Evolutionary conservation across 1,139 yeast species (phyloP).

Genomic region (Pichia sp.): DNA sequence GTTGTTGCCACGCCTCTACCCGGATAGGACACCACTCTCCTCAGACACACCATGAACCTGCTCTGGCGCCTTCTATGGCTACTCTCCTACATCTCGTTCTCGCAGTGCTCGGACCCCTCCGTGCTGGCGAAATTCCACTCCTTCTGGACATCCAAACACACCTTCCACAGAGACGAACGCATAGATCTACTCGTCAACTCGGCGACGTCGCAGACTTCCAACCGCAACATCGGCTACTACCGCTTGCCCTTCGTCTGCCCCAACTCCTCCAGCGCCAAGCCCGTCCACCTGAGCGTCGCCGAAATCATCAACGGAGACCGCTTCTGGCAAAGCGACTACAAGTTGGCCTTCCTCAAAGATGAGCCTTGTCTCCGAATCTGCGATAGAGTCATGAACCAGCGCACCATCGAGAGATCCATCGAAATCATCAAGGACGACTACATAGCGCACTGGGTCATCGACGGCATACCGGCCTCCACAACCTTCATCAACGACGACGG

Average conservation of each 20-base stretch:
- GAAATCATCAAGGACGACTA: conserved; percentile 64
- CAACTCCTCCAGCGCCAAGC: conserved; percentile 48
- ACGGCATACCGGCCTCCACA: conserved; percentile 86
- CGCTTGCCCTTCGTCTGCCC: conserved; percentile 82
- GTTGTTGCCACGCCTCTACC: too few relatives aligned
- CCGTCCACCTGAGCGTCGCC: conserved; percentile 66
- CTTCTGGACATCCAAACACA: conserved; percentile 31
- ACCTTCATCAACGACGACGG: conserved; percentile 65
- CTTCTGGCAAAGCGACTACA: conserved; percentile 69
- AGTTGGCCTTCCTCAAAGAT: conserved; percentile 57
- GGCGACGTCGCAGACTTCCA: conserved; percentile 66
- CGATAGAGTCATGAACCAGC: conserved; percentile 50
- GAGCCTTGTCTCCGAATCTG: conserved; percentile 64
- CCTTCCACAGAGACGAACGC: conserved; percentile 45
- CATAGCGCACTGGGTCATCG: conserved; percentile 79
- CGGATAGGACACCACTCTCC: background rate
- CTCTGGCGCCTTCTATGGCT: background rate
- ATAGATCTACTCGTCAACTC: conserved; percentile 74
- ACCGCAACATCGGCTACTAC: conserved; percentile 78
- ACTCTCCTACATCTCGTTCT: background rate
- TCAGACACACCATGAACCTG: background rate
- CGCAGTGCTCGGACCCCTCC: conserved; percentile 3
- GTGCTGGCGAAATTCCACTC: background rate
- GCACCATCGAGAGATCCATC: conserved; percentile 53
- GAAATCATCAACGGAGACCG: conserved; percentile 81